A percentile compares a stretch with the other conserved stretches of the same genome.
phyloP scores from a whole-genome alignment of 2,329 filamentous ascomycete species.

The Colletotrichum shisoi region DNA sequence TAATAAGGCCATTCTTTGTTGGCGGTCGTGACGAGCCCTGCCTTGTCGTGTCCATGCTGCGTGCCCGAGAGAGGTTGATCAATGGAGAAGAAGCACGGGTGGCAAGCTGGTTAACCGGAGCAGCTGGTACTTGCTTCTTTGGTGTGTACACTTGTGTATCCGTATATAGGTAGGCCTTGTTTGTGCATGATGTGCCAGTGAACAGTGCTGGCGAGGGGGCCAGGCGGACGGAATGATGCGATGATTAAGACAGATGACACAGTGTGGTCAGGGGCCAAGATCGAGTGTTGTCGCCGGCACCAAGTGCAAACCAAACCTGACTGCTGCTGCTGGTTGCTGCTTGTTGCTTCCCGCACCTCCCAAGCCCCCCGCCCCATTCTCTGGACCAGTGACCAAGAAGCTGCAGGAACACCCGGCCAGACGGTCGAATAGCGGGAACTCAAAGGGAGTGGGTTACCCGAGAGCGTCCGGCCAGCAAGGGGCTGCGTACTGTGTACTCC shows the following conservation, averaged over 20 bases:
- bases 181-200: too few species aligned
- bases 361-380: slow-evolving; percentile 9
- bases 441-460: not conserved
- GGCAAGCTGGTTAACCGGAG: slow-evolving; percentile 16
- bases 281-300: not conserved
- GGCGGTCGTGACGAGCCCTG: not conserved
- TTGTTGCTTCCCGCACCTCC: slow-evolving; percentile 8
- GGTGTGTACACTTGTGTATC: too few species aligned
- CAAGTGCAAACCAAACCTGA: not conserved
- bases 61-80: not conserved
- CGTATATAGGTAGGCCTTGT: too few species aligned
- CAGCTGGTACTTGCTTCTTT: not conserved
- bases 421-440: not conserved
- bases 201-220: not conserved
- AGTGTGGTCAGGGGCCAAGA: slow-evolving; percentile 5
- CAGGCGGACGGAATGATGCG: not conserved
- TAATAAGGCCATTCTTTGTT: not conserved
- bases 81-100: slow-evolving; percentile 22
- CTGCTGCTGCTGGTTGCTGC: not conserved
- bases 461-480: not conserved
- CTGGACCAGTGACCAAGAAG: slow-evolving; percentile 29
- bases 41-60: not conserved
- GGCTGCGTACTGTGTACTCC: not conserved
- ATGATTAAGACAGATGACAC: slow-evolving; percentile 27
- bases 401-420: slow-evolving; percentile 34